Evolutionary conservation across 805 yeast genomes (phyloP).

Genomic region (Clavispora carvajalis): DNA sequence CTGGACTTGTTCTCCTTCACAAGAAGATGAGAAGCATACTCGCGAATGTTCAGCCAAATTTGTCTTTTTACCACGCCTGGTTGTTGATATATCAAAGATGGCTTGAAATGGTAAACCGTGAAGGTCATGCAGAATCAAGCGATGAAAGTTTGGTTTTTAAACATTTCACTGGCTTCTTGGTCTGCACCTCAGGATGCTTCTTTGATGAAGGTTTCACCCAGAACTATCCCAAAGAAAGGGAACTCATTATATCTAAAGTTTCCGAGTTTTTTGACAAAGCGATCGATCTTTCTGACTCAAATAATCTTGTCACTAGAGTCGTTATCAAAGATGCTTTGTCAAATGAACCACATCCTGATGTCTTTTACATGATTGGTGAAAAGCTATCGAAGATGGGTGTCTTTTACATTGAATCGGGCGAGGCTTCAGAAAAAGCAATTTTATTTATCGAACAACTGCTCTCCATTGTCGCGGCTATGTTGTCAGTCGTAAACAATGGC

Average conservation of each 20-base stretch:
- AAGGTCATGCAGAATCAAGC: slow-evolving; percentile 19
- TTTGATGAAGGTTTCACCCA: slow-evolving; percentile 27
- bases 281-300: slow-evolving; percentile 42
- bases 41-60: slow-evolving; percentile 32
- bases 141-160: slow-evolving; percentile 48
- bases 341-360: slow-evolving; percentile 56
- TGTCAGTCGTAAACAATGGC: slow-evolving; percentile 29
- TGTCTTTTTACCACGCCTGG: slow-evolving; percentile 37
- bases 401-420: slow-evolving; percentile 24
- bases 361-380: slow-evolving; percentile 44
- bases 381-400: slow-evolving; percentile 37
- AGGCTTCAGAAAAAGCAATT: slow-evolving; percentile 24
- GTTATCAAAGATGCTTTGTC: slow-evolving; percentile 68
- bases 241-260: slow-evolving; percentile 31
- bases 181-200: slow-evolving; percentile 64
- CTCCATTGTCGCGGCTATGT: slow-evolving; percentile 39
- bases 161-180: slow-evolving; percentile 68
- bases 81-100: slow-evolving; percentile 47
- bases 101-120: slow-evolving; percentile 26
- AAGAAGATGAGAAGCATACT: slow-evolving; percentile 48
- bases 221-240: slow-evolving; percentile 18
- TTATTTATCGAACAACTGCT: slow-evolving; percentile 47
- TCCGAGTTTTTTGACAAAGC: slow-evolving; percentile 49
- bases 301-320: slow-evolving; percentile 55
- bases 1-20: slow-evolving; percentile 71